A percentile compares a stretch with the other conserved stretches of the same genome.
These are phyloP conservation scores for Hirsutella minnesotensis DNA, from an alignment of 2,329 filamentous ascomycete genomes.

Conservation along the genomic window DNA sequence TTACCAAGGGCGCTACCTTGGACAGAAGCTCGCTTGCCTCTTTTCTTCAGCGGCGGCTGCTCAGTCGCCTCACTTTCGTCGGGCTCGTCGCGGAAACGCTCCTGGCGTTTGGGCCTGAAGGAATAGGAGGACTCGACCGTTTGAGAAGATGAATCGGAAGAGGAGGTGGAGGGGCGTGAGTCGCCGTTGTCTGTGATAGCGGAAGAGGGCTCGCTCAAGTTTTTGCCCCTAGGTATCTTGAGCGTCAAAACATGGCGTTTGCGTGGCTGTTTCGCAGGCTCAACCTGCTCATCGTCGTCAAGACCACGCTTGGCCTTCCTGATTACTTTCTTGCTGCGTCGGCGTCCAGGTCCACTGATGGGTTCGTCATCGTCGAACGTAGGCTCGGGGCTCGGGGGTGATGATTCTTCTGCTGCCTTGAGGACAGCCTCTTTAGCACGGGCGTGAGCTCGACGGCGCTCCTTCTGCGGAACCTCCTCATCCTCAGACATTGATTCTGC, in stretches of 20 bases:
- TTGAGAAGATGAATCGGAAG: slow-evolving; percentile 37
- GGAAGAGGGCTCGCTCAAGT: slow-evolving; percentile 24
- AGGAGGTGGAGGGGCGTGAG: slow-evolving; percentile 39
- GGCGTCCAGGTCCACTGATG: background rate
- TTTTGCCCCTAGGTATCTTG: slow-evolving; percentile 29
- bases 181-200: slow-evolving; percentile 30
- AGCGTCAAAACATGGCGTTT: slow-evolving; percentile 22
- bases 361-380: background rate
- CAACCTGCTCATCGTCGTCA: slow-evolving; percentile 4
- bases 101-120: slow-evolving; percentile 42
- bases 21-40: slow-evolving; percentile 16
- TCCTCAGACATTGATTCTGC: slow-evolving; percentile 19
- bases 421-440: slow-evolving; percentile 1
- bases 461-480: slow-evolving; percentile 9
- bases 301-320: background rate
- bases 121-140: slow-evolving; percentile 40
- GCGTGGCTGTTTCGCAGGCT: slow-evolving; percentile 12
- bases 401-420: slow-evolving; percentile 2
- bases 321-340: background rate
- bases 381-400: background rate
- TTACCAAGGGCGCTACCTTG: slow-evolving; percentile 3
- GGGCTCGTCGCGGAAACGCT: slow-evolving; percentile 38
- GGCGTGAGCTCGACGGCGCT: slow-evolving; percentile 10
- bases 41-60: slow-evolving; percentile 27
- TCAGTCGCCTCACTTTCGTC: slow-evolving; percentile 25